Base-by-base conservation (phyloP, 2,329 filamentous ascomycete species). In the Lasiodiplodia theobromae region DNA sequence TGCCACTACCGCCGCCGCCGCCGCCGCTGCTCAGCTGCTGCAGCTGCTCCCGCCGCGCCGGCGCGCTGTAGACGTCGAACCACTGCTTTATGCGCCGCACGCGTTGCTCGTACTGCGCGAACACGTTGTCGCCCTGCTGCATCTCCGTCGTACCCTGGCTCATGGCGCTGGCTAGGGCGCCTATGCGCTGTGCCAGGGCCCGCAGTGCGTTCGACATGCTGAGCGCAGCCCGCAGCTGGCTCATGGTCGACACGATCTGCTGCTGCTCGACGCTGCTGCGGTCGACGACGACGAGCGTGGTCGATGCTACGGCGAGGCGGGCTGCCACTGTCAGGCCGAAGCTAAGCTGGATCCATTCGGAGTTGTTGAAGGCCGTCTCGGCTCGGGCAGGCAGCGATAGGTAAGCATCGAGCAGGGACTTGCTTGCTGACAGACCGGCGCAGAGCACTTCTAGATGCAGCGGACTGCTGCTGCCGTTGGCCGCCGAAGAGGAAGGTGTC, bases 271-370 rank as follows among this genome's bases (percentile, higher is more conserved):
- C 65, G 57, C 76, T 74, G 3, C 73, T 73, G 11, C 67, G 53
- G 71, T 73, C 69, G 73, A 16, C 14, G 38, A 40, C 44, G 6
- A 21, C 44, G 7, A 28, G 4, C 1, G n/a, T 47, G 3, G 44
- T 47, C 1, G 44, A 72, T 18, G 76, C 72, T 21, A 77, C 74
- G 37, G 74, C 72, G 31, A 77, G 75, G 37, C 76, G 76, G 4
- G 74, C 73, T 18, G 76, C 76, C 12, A 76, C 71, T 1, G 74
- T 77, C 4, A 76, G 70, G 18, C 74, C 75, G 68, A 82, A 81
- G 3, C 75, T 78, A 14, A 81, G 62, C 68, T 82, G 80, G 2
- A 82, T 74, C 79, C 80, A 82, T 68, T 81, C 75, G 2, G 78
- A 73, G 65, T 82, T 81, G 49, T 77, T 81, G 25, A 82, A 74